Evolutionary conservation across 805 yeast genomes (phyloP), one percentile per base, ranked within the genome.

Genomic region (Cyberlindnera lachancei): DNA sequence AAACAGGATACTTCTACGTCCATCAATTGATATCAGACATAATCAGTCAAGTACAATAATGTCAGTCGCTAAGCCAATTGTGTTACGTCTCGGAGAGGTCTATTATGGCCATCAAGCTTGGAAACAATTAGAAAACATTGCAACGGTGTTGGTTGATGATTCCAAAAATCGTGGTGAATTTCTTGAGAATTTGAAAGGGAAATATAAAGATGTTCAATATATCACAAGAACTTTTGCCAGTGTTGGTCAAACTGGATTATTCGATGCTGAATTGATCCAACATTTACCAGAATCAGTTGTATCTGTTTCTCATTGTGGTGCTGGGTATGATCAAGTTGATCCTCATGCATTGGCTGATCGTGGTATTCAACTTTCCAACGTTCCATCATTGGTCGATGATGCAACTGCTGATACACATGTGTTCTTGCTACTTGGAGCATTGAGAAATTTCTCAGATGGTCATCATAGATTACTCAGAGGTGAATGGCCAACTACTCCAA

Each of bases 291-390:
- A 55, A 2, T 52, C 74, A 1, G 63, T 80, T 6, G 63, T 64
- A 36, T 59, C 71, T 11, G 58, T 80, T 11, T 61, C 73, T 39
- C 85, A 79, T 52, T 59, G 66, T 38, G 88, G 88, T 36, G 90
- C 90, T 1, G 88, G 83, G 5, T 79, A 80, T 54, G 90, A 80
- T 50, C 86, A 79, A 55, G 62, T 79, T 27, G 83, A 79, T 41
- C 67, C 72, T 4, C 61, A 59, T 16, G 69, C 73, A 14, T 68
- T 77, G 39, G 60, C 66, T 4, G 62, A 59, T 15, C 60, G 66
- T 24, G 64, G 67, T 18, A 72, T 80, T 40, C 85, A 77, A 53
- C 65, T 80, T n/a, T 66, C 83, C 29, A 75, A 80, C 53, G 72
- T 75, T 15, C 84, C 88, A 7, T 62, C 59, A 5, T 66, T 79